These are phyloP conservation scores for Talaromyces piceae DNA, from an alignment of 2,329 filamentous ascomycete genomes.

Conservation along the genomic window DNA sequence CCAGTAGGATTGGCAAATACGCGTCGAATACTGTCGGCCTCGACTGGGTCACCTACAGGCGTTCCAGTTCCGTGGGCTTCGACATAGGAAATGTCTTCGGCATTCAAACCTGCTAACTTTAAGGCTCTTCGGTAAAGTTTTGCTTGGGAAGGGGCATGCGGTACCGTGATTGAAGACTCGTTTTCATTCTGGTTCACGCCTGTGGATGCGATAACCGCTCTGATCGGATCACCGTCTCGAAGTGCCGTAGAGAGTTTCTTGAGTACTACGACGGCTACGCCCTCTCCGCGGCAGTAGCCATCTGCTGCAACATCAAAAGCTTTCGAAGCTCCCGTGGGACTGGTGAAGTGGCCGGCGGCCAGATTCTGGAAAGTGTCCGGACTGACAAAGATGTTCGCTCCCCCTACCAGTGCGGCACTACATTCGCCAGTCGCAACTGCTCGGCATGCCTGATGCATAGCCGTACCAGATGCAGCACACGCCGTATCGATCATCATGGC, in stretches of 20 bases:
- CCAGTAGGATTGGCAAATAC: not conserved
- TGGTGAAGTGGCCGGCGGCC: constrained; percentile 34
- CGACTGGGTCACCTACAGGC: constrained; percentile 17
- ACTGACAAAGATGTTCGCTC: constrained; percentile 26
- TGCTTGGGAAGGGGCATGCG: constrained; percentile 26
- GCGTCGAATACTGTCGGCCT: constrained; percentile 1
- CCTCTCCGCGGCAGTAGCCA: constrained; percentile 47
- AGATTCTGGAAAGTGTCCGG: constrained; percentile 20
- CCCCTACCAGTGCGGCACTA: constrained; percentile 25
- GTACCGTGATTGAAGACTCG: constrained; percentile 22
- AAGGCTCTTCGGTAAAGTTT: constrained; percentile 28
- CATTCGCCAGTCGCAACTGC: constrained; percentile 18
- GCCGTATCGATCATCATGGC: constrained; percentile 36
- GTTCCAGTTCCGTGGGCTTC: constrained; percentile 34
- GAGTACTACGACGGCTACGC: constrained; percentile 41
- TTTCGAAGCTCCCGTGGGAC: constrained; percentile 40
- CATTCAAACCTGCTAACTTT: constrained; percentile 20
- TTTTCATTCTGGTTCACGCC: constrained; percentile 24
- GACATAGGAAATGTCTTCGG: constrained; percentile 16
- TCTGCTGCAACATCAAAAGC: constrained; percentile 38
- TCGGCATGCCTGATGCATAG: constrained; percentile 20
- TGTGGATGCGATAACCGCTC: constrained; percentile 25
- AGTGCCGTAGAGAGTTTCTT: constrained; percentile 44
- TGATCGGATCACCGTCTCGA: constrained; percentile 34
- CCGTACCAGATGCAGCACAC: constrained; percentile 35